phyloP scores from a whole-genome alignment of 495 filamentous ascomycete genomes.

The Parmelia sp. region DNA sequence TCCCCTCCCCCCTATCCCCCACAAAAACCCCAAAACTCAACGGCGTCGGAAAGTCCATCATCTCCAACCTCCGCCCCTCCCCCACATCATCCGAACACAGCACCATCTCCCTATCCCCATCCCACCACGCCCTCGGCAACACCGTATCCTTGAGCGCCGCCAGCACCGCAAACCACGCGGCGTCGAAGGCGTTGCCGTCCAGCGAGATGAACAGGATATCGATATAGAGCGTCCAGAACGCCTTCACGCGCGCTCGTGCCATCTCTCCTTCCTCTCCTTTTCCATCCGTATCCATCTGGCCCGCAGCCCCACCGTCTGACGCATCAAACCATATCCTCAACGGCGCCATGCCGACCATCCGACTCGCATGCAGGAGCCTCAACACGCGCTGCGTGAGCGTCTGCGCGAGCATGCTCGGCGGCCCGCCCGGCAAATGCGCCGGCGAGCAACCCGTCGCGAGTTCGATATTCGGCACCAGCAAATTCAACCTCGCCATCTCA shows the following conservation, averaged over 20 bases:
- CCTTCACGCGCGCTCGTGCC: constrained; percentile 53
- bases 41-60: constrained; percentile 59
- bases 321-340: constrained; percentile 66
- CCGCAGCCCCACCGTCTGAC: background rate
- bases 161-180: constrained; percentile 75
- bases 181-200: constrained; percentile 86
- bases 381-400: constrained; percentile 71
- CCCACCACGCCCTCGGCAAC: constrained; percentile 80
- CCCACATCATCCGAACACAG: constrained; percentile 58
- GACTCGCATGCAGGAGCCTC: constrained; percentile 61
- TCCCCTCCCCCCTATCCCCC: constrained; percentile 40
- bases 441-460: constrained; percentile 83
- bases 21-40: constrained; percentile 67
- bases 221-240: constrained; percentile 91
- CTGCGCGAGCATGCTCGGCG: constrained; percentile 76
- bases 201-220: constrained; percentile 85
- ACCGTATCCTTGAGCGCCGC: constrained; percentile 74
- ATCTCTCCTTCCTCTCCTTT: constrained; percentile 37
- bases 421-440: constrained; percentile 72
- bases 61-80: constrained; percentile 41
- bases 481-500: constrained; percentile 52
- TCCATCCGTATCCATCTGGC: background rate
- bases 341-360: constrained; percentile 54
- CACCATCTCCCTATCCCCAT: constrained; percentile 69
- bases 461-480: constrained; percentile 91